Evolutionary conservation across 495 filamentous ascomycete species (phyloP).

Genomic region (Glarea lozoyensis): DNA sequence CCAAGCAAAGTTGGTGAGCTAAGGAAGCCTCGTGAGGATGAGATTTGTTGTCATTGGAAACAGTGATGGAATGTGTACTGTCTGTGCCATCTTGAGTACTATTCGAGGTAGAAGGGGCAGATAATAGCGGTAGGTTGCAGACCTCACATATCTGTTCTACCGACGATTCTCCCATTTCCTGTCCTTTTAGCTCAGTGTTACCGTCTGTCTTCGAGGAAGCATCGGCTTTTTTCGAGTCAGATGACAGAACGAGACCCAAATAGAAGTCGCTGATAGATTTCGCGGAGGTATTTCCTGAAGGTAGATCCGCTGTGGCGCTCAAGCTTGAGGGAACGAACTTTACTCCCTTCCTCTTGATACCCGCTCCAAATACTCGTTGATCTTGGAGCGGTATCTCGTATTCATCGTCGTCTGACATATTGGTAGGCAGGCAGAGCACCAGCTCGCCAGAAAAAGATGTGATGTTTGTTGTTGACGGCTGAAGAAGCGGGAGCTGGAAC

Average conservation of each 20-base stretch:
- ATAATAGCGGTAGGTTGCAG: conserved; percentile 50
- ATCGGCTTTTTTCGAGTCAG: conserved; percentile 18
- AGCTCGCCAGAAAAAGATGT: too few species aligned
- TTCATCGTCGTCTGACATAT: conserved; percentile 20
- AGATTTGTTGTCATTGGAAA: not conserved
- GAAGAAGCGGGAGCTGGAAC: too few species aligned
- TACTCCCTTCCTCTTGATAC: conserved; percentile 68
- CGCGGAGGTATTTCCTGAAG: conserved; percentile 31
- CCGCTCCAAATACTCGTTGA: conserved; percentile 70
- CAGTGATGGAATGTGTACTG: not conserved
- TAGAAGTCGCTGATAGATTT: conserved; percentile 55
- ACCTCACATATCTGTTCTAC: conserved; percentile 50
- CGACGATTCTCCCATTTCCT: conserved; percentile 3
- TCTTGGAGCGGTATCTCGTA: conserved; percentile 53
- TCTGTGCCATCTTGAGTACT: not conserved
- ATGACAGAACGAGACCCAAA: conserved; percentile 58
- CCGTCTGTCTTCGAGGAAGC: conserved; percentile 16
- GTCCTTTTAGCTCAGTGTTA: not conserved
- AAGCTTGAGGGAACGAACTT: conserved; percentile 55
- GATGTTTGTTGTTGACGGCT: too few species aligned
- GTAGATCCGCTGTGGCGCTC: conserved; percentile 38
- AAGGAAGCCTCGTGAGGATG: conserved; percentile 60
- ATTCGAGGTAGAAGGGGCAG: not conserved
- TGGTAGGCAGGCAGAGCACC: not conserved
- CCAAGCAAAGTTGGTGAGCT: conserved; percentile 72